Conservation (phyloP, 371 early-diverging fungal species). For the Fennellomyces sp. region DNA sequence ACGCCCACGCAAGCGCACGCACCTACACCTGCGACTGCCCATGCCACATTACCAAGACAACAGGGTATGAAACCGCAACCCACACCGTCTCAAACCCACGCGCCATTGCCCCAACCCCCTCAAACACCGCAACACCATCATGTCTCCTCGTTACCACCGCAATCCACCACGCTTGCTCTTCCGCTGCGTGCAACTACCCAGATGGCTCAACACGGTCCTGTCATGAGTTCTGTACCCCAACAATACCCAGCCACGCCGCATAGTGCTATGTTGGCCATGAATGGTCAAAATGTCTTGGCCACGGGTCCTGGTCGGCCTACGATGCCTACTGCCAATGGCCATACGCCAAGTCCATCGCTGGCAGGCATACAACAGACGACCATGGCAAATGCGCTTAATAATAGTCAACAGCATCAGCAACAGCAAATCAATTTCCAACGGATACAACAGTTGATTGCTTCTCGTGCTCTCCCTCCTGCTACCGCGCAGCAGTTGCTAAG, state of each 20-base stretch:
- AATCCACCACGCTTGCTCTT: slow-evolving; percentile 22
- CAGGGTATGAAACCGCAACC: slow-evolving; percentile 21
- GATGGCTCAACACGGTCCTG: slow-evolving; percentile 12
- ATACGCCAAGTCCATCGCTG: slow-evolving; percentile 9
- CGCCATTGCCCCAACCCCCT: slow-evolving; percentile 10
- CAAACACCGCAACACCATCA: slow-evolving; percentile 22
- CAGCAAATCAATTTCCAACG: slow-evolving; percentile 32
- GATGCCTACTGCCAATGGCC: slow-evolving; percentile 12
- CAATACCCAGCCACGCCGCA: slow-evolving; percentile 22
- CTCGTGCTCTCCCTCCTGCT: slow-evolving; percentile 27
- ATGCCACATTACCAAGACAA: slow-evolving; percentile 27
- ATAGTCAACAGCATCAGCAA: slow-evolving; percentile 13
- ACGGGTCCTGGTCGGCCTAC: slow-evolving; percentile 7
- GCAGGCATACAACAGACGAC: slow-evolving; percentile 8
- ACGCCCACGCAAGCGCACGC: slow-evolving; percentile 44
- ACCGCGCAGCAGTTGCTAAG: slow-evolving; percentile 35
- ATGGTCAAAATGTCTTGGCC: slow-evolving; percentile 2
- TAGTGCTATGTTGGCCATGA: slow-evolving; percentile 12
- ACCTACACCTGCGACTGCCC: slow-evolving; percentile 29
- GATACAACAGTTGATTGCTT: slow-evolving; percentile 34
- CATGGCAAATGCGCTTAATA: slow-evolving; percentile 18
- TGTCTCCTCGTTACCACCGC: slow-evolving; percentile 21
- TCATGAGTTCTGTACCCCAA: slow-evolving; percentile 12
- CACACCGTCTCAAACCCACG: slow-evolving; percentile 30
- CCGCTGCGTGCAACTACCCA: slow-evolving; percentile 29